Base-by-base conservation (phyloP, 306 rosid genomes). In the Morella rubra region DNA sequence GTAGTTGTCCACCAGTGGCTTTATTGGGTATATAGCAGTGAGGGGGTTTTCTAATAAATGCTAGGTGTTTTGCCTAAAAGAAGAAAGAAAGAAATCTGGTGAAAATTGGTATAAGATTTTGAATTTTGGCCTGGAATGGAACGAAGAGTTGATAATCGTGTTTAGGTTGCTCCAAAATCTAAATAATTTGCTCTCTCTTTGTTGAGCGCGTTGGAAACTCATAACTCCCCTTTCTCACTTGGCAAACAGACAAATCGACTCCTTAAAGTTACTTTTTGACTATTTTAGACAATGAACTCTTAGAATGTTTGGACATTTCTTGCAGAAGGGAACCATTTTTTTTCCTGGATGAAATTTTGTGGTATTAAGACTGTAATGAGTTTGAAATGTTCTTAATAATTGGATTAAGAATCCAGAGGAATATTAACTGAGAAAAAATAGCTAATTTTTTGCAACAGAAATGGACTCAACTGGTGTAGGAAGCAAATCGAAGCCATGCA, bases 401-500 rank as follows among this genome's bases (percentile, higher is more conserved):
- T 79, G 75, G 83, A 87, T 81, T 80, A 89, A 90, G 77, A 88
- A 87, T 75, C 79, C 54, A 82, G 83, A 62, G 59, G 76, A 78
- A 80, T 71, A 81, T 73, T 74, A 90, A 91, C 98, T 85, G 89
- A 93, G 87, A 84, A 83, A 74, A 78, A 76, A 87, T 84, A 91
- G 89, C 88, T 83, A 94, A 94, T 91, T 90, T 86, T 86, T 87
- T 94, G 91, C 71, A 89, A 94, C 98, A 94, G 98, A 94, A 90
- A 32, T 80, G 97, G 96, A 94, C 85, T 85, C 89, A 85, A 84
- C 82, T 85, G 97, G 95, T 94, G 96, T 94, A 94, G 98, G 98
- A 89, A 92, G 97, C 98, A 94, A 94, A 94, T 94, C 98, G 93
- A 94, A 92, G 98, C 98, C 98, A 84, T 94, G 98, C 96, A 94